A percentile compares a stretch with the other conserved stretches of the same genome.
These are phyloP conservation scores for Evansstolkia leycettana DNA, from an alignment of 495 filamentous ascomycete species.

Conservation along the genomic window DNA sequence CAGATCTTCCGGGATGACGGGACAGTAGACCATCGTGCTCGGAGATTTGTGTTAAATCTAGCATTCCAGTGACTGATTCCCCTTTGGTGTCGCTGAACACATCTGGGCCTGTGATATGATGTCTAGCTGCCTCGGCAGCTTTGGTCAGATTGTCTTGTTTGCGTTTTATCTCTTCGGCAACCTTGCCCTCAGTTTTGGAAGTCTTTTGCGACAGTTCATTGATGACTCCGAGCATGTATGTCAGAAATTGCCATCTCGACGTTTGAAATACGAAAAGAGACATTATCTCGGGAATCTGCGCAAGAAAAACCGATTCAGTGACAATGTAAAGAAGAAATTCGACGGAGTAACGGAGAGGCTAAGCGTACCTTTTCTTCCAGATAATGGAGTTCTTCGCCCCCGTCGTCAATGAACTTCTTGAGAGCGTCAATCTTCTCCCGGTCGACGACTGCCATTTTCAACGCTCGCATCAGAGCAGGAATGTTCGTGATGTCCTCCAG, in stretches of 20 bases:
- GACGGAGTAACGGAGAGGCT: not conserved
- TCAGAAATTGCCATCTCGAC: slow-evolving; percentile 65
- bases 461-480: slow-evolving; percentile 44
- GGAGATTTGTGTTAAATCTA: slow-evolving; percentile 20
- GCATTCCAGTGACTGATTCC: slow-evolving; percentile 9
- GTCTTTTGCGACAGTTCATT: slow-evolving; percentile 28
- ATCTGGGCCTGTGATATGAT: slow-evolving; percentile 24
- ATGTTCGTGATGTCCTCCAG: slow-evolving; percentile 53
- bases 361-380: slow-evolving; percentile 47
- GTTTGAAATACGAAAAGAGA: slow-evolving; percentile 76
- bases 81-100: slow-evolving; percentile 16
- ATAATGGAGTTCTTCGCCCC: slow-evolving; percentile 67
- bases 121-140: slow-evolving; percentile 19
- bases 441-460: slow-evolving; percentile 66
- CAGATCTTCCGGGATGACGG: slow-evolving; percentile 10
- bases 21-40: slow-evolving; percentile 17
- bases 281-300: slow-evolving; percentile 72
- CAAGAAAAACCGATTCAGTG: slow-evolving; percentile 5
- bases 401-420: slow-evolving; percentile 65
- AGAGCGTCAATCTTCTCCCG: slow-evolving; percentile 79
- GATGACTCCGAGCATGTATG: slow-evolving; percentile 48
- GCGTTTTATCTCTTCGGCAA: slow-evolving; percentile 20
- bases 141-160: slow-evolving; percentile 30
- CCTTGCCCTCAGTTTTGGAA: slow-evolving; percentile 12
- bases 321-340: not conserved